A percentile compares a stretch with the other conserved stretches of the same genome.
Evolutionary conservation across 2,329 filamentous ascomycete genomes (phyloP).

Genomic region (Orbilia ellipsospora): DNA sequence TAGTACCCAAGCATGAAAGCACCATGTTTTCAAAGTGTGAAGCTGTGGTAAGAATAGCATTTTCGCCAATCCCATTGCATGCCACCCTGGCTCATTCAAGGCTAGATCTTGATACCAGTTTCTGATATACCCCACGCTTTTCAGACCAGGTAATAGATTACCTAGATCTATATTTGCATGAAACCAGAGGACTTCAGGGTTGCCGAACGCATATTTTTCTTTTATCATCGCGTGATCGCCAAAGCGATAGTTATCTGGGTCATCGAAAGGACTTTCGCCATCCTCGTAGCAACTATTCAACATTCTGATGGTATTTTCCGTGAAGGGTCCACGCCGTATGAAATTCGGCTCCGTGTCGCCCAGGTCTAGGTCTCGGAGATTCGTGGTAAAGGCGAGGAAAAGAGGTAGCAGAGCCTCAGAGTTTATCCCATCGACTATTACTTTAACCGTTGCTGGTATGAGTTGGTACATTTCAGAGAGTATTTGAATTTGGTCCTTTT

Average conservation of each 20-base stretch:
- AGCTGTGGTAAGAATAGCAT: background rate
- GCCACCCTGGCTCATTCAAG: background rate
- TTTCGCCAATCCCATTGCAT: background rate
- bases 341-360: conserved; percentile 1
- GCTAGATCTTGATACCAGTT: background rate
- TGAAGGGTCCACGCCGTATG: background rate
- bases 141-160: background rate
- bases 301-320: background rate
- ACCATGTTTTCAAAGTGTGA: too few relatives aligned
- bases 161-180: background rate
- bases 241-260: too few relatives aligned
- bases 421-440: conserved; percentile 18
- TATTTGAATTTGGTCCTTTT: conserved; percentile 12
- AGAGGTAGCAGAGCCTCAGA: conserved; percentile 11
- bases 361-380: conserved; percentile 9
- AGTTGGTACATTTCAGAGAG: background rate
- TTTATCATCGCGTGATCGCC: too few relatives aligned
- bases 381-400: conserved; percentile 23
- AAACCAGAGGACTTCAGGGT: background rate
- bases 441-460: background rate
- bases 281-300: background rate
- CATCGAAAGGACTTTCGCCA: background rate
- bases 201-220: too few relatives aligned
- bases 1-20: too few relatives aligned
- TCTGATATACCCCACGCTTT: background rate